A percentile compares a stretch with the other conserved stretches of the same genome.
Evolutionary conservation across 129 eudicot species (phyloP).

Genomic region (Tanacetum coccineum): DNA sequence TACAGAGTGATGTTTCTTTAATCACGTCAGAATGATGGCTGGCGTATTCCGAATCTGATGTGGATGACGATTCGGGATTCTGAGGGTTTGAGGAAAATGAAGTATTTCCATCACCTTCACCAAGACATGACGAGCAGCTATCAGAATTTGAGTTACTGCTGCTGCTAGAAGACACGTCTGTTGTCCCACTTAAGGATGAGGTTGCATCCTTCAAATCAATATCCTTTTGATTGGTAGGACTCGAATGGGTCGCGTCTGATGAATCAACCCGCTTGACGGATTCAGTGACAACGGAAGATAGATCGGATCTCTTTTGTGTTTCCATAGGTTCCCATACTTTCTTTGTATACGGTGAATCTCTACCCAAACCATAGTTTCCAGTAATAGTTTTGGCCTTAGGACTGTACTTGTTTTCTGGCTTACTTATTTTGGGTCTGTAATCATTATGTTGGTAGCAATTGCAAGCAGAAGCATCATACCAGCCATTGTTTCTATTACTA

Average conservation of each 20-base stretch:
- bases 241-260: slow-evolving; percentile 1
- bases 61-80: slow-evolving; percentile 64
- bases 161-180: slow-evolving; percentile 35
- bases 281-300: slow-evolving; percentile 34
- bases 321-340: slow-evolving; percentile 75
- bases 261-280: slow-evolving; percentile 27
- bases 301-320: slow-evolving; percentile 54
- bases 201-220: slow-evolving; percentile 30
- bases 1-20: slow-evolving; percentile 44
- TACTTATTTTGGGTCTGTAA: slow-evolving; percentile 53
- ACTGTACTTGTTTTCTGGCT: slow-evolving; percentile 51
- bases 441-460: slow-evolving; percentile 63
- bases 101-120: slow-evolving; percentile 80
- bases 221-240: slow-evolving; percentile 17
- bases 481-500: slow-evolving; percentile 36
- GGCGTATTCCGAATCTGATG: slow-evolving; percentile 74
- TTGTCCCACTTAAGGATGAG: slow-evolving; percentile 33
- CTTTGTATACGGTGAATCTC: slow-evolving; percentile 48
- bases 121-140: slow-evolving; percentile 81
- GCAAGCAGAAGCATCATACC: slow-evolving; percentile 47
- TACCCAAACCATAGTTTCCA: slow-evolving; percentile 33
- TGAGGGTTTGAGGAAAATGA: slow-evolving; percentile 54
- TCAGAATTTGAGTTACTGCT: slow-evolving; percentile 64
- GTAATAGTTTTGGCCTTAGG: slow-evolving; percentile 41
- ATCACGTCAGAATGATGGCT: slow-evolving; percentile 57